These are phyloP conservation scores for Wallacemonas sp. DNA, from an alignment of 208 protist species.

Conservation along the genomic window DNA sequence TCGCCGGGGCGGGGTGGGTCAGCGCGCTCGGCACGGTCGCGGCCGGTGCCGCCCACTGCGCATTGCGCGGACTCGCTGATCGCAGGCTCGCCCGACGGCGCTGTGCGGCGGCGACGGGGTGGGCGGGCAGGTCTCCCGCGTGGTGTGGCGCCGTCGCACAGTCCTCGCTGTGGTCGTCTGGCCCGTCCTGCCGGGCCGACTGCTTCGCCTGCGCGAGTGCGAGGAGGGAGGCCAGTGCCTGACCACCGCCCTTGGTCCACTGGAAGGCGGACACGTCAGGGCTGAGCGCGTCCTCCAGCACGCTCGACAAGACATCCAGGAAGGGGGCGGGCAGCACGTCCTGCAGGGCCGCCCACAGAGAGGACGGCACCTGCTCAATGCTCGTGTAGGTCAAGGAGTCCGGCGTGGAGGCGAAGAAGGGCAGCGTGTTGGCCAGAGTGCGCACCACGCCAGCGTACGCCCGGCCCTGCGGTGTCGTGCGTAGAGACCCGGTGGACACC, in stretches of 20 bases:
- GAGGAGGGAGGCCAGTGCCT: conserved; percentile 50
- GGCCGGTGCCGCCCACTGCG: conserved; percentile 10
- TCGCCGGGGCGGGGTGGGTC: not conserved
- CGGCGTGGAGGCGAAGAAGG: conserved; percentile 25
- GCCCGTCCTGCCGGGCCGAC: no score
- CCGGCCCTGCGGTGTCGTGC: conserved; percentile 15
- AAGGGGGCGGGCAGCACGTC: conserved; percentile 25
- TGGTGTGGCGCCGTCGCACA: no score
- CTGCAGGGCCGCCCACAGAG: conserved; percentile 25
- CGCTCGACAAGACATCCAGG: conserved; percentile 34
- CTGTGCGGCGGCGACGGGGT: not conserved
- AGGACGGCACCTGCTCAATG: conserved; percentile 15
- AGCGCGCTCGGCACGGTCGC: not conserved
- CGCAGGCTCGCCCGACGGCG: not conserved
- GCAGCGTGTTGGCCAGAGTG: conserved; percentile 19
- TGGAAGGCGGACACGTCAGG: conserved; percentile 30
- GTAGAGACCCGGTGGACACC: not conserved
- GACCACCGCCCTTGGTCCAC: conserved; percentile 54
- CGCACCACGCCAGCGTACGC: conserved; percentile 21
- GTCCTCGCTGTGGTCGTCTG: no score
- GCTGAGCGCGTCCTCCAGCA: conserved; percentile 47
- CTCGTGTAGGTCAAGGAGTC: conserved; percentile 3
- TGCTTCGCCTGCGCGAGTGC: conserved; percentile 13
- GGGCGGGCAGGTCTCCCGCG: no score
- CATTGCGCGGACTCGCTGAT: conserved; percentile 13